phyloP scores from a whole-genome alignment of 2,329 filamentous ascomycete species.

The Myriosclerotinia curreyana region DNA sequence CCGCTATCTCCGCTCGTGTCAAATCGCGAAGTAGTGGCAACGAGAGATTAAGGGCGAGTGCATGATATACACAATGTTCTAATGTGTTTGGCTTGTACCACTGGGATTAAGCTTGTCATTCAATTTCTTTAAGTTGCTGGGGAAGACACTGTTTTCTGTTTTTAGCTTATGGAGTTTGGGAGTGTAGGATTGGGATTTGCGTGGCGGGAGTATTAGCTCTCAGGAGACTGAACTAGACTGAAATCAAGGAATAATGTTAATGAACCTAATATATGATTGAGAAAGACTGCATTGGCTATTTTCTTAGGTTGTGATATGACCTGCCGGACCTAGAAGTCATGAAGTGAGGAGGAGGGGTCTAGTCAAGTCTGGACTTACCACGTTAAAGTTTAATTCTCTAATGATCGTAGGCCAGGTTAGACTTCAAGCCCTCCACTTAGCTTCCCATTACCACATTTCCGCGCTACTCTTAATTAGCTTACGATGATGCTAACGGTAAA shows the following conservation, averaged over 20 bases:
- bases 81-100: conserved; percentile 1
- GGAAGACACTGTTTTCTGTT: not conserved
- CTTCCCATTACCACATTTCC: too few species aligned
- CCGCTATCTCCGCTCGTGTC: conserved; percentile 31
- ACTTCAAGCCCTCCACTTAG: too few species aligned
- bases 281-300: not conserved
- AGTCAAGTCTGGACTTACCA: too few species aligned
- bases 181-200: conserved; percentile 5
- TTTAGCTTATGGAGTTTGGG: conserved; percentile 12
- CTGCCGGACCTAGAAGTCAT: not conserved
- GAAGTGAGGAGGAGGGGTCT: not conserved
- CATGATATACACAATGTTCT: conserved; percentile 6
- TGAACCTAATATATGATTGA: not conserved
- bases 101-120: conserved; percentile 11
- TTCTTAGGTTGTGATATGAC: not conserved
- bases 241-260: conserved; percentile 8
- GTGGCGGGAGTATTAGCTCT: conserved; percentile 4
- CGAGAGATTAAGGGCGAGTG: conserved; percentile 10
- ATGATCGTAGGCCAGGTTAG: too few species aligned
- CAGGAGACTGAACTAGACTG: conserved; percentile 1
- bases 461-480: too few species aligned
- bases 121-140: conserved; percentile 4
- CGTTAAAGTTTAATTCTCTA: not conserved
- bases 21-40: conserved; percentile 26
- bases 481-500: too few species aligned